Conservation (phyloP, 2,329 filamentous ascomycete genomes). For the Cadophora malorum region DNA sequence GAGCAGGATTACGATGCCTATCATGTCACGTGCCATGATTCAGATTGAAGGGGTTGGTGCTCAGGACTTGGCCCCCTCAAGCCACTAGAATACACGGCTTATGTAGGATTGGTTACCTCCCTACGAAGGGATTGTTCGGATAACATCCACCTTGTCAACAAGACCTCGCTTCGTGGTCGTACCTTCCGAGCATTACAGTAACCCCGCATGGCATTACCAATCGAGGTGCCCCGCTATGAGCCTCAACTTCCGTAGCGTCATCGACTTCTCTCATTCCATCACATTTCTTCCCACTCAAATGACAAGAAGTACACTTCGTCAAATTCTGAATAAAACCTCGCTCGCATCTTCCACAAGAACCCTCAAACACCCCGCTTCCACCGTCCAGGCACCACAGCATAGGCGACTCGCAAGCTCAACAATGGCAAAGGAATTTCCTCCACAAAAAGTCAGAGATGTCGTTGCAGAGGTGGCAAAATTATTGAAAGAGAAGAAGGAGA, state of each 20-base stretch:
- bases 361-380: background rate
- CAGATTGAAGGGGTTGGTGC: too few relatives aligned
- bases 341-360: background rate
- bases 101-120: too few relatives aligned
- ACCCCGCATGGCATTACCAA: constrained; percentile 20
- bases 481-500: constrained; percentile 61
- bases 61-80: too few relatives aligned
- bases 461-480: constrained; percentile 56
- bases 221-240: background rate
- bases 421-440: constrained; percentile 37
- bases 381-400: background rate
- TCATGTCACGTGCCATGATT: too few relatives aligned
- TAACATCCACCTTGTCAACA: background rate
- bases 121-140: too few relatives aligned
- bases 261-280: background rate
- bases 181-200: background rate
- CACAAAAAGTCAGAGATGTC: constrained; percentile 39
- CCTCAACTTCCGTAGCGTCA: background rate
- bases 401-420: constrained; percentile 6
- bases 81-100: too few relatives aligned
- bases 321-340: background rate
- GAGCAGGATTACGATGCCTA: too few relatives aligned
- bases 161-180: background rate
- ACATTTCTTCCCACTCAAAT: background rate
- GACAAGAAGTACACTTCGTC: background rate